phyloP scores from a whole-genome alignment of 2,329 filamentous ascomycete species.

The Xylariaceae sp. region DNA sequence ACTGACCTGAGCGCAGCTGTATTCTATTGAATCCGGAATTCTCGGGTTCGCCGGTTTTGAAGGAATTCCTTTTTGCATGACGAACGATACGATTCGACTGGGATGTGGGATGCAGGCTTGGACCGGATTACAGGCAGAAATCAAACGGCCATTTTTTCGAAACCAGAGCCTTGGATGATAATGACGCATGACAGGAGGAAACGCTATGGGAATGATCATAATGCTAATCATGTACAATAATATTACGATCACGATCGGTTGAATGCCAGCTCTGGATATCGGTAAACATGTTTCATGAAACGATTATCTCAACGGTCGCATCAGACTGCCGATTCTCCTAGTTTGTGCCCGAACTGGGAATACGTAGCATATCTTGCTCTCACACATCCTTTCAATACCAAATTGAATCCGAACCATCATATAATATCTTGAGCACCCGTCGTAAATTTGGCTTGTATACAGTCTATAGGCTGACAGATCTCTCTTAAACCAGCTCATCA shows the following conservation, averaged over 20 bases:
- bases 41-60: constrained; percentile 82
- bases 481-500: too few species aligned
- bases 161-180: not conserved
- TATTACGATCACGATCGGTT: constrained; percentile 11
- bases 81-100: not conserved
- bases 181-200: constrained; percentile 12
- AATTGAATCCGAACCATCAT: too few species aligned
- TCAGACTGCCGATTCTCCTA: not conserved
- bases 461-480: too few species aligned
- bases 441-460: too few species aligned
- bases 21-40: constrained; percentile 92
- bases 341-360: too few species aligned
- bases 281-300: not conserved
- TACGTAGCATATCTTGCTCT: not conserved
- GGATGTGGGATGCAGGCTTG: too few species aligned
- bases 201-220: constrained; percentile 18
- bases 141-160: too few species aligned
- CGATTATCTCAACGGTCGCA: too few species aligned
- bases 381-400: too few species aligned
- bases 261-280: not conserved
- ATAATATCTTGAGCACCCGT: too few species aligned
- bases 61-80: constrained; percentile 78
- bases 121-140: too few species aligned
- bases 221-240: constrained; percentile 25
- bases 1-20: constrained; percentile 55